Base-by-base conservation (phyloP, 1,284 basidiomycete genomes). In the Irpex rosettiformis region DNA sequence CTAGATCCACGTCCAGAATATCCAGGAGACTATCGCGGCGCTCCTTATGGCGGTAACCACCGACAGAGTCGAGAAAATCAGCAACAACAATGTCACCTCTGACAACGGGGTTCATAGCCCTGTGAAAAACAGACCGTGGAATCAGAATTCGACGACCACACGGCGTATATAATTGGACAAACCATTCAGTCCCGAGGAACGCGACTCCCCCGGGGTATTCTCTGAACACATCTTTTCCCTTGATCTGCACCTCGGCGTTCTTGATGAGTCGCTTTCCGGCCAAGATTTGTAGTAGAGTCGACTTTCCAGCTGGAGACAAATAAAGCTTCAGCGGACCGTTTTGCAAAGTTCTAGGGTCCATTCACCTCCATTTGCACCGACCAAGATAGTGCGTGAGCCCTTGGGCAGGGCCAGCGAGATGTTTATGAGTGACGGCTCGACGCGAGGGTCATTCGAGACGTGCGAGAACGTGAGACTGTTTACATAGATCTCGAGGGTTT, bases 81-180 rank as follows among this genome's bases (percentile, higher is more conserved):
- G 91, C 88, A 3, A 98, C 95, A 43, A 87, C 78, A 59, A 97
- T 94, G 72, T 97, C 95, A 3, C 91, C 82, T 40, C 96, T 85
- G 2, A 99, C 96, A 54, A 98, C 96, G 1, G 95, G 95, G 75
- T 98, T 98, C 86, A 92, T 92, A 3, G 94, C 94, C 93, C 93
- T 89, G 66, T 18, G 29, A 13, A 30, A 53, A 42, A 28, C n/a
- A n/a, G 33, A 37, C 11, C 21, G 30, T 28, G 33, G 16, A 10
- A 42, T 61, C 21, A 60, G 42, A 51, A 52, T 40, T 47, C 45
- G 29, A 54, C 22, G 37, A 28, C 43, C 16, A 48, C 4, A 54
- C 13, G 37, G 5, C n/a, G 21, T 24, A 7, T 28, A 21, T 47
- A 28, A 18, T 57, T 45, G 28, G 22, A 76, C 80, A 51, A 57